Evolutionary conservation across 2,329 filamentous ascomycete genomes (phyloP), one percentile per base, ranked within the genome.

Genomic region (Aspergillus sp.): DNA sequence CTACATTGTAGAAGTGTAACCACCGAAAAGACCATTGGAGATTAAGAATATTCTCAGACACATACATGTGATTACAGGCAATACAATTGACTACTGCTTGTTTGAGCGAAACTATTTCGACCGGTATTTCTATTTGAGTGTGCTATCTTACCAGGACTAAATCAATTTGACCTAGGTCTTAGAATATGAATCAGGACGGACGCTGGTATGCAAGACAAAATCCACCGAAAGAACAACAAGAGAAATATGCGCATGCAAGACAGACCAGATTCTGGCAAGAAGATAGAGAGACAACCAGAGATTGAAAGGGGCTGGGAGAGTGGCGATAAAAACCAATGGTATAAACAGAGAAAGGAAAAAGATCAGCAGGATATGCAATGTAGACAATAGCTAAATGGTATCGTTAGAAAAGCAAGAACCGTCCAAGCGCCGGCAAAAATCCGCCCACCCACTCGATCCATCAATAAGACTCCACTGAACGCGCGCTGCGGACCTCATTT

Each of bases 401-500:
- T 38, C 34, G 5, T 38, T n/a, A 16, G 11, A 16, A 16, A 38
- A 38, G 2, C 2, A 38, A 16, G 16, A 38, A 38, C 34, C 40
- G 23, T 17, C 17, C 16, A 17, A 42, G 17, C 16, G 40, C n/a
- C 11, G 19, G 17, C n/a, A 20, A 17, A 17, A 20, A 19, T 7
- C 19, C 11, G 9, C 40, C 17, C 14, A 42, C 16, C 40, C 40
- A 38, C 34, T 16, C 10, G n/a, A 38, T 6, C 7, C 19, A 40
- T 55, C 49, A 68, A 45, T 61, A 67, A 38, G 60, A 60, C 51
- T 64, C 61, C 41, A 68, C 65, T 7, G 62, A 68, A 36, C 58
- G 61, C 25, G 53, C 34, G 17, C 55, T 56, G 4, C 58, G 58
- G n/a, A 63, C 52, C 44, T 58, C 32, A 29, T 29, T 32, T 34